phyloP scores from a whole-genome alignment of 2,329 filamentous ascomycete genomes.

The Ophiobolus disseminans region DNA sequence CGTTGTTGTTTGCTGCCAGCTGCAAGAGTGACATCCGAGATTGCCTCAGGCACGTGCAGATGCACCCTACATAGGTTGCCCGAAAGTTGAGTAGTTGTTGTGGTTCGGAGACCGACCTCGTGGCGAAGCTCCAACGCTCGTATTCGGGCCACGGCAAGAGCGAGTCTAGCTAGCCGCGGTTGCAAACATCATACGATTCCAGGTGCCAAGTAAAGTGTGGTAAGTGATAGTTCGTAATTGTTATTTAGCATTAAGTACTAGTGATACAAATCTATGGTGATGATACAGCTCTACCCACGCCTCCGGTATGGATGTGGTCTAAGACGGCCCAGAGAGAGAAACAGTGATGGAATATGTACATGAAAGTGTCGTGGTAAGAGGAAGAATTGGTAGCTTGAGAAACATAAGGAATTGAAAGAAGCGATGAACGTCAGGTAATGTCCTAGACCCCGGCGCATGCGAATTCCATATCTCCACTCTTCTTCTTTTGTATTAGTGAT shows the following conservation, averaged over 20 bases:
- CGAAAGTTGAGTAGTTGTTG: no score
- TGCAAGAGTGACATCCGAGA: no score
- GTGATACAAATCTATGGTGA: background rate
- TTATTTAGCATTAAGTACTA: background rate
- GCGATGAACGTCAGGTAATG: background rate
- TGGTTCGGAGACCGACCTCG: background rate
- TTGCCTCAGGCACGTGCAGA: no score
- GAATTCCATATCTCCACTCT: background rate
- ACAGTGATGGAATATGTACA: background rate
- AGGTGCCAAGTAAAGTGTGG: no score
- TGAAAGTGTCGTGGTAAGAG: background rate
- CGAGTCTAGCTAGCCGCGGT: no score
- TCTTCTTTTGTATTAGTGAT: background rate
- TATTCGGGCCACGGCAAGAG: background rate
- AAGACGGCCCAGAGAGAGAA: no score
- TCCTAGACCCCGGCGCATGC: slow-evolving; percentile 1
- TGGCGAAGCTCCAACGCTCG: background rate
- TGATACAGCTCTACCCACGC: no score
- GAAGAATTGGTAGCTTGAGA: background rate
- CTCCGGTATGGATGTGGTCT: no score
- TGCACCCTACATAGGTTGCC: no score
- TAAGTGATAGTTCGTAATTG: no score
- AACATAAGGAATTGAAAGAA: background rate
- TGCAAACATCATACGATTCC: no score
- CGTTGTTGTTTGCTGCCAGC: no score